phyloP scores from a whole-genome alignment of 306 rosid species.

The Malus fusca region DNA sequence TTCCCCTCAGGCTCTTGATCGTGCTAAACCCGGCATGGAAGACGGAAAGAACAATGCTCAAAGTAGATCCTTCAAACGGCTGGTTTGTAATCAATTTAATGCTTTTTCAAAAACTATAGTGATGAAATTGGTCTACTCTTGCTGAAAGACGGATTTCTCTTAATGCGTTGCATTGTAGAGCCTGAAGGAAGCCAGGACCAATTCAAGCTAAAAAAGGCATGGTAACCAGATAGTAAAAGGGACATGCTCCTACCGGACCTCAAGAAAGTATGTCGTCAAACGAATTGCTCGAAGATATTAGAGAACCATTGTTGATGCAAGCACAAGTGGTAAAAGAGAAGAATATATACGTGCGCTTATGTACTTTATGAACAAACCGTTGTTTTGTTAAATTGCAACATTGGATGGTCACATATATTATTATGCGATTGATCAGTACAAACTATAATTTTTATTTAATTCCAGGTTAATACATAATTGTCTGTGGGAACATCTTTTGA shows the following conservation, averaged over 20 bases:
- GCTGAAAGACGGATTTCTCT: background rate
- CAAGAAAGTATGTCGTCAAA: background rate
- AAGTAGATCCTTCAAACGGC: constrained; percentile 73
- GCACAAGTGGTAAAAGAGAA: background rate
- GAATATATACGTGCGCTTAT: too few relatives aligned
- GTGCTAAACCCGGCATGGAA: constrained; percentile 66
- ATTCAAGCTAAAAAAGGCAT: background rate
- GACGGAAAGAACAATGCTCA: constrained; percentile 36
- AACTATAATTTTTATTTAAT: too few relatives aligned
- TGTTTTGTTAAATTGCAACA: too few relatives aligned
- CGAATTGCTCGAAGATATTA: background rate
- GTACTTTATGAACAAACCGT: background rate
- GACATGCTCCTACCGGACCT: background rate
- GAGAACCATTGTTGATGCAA: background rate
- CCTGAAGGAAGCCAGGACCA: constrained; percentile 13
- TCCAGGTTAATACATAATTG: background rate
- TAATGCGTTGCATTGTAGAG: constrained; percentile 33
- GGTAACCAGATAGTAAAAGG: background rate
- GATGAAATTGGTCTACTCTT: background rate
- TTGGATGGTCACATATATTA: background rate
- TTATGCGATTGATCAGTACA: background rate
- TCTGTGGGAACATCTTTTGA: background rate
- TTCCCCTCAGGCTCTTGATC: constrained; percentile 39
- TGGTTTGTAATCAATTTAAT: constrained; percentile 43
- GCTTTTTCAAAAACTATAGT: constrained; percentile 4